phyloP scores from a whole-genome alignment of 129 eudicot genomes.

The sunflower (Helianthus annuus) region DNA sequence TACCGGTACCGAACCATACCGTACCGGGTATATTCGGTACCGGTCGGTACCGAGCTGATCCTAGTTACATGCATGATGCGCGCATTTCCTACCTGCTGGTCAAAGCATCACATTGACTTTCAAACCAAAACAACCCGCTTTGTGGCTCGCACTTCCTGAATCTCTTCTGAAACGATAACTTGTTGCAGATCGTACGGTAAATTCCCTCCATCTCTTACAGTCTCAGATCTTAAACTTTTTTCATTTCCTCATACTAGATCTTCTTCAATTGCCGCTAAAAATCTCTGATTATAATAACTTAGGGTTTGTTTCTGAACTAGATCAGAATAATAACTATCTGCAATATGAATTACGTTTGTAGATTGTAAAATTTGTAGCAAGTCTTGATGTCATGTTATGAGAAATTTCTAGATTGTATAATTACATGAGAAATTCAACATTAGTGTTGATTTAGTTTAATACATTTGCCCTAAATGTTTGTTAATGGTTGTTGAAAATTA shows the following conservation, averaged over 20 bases:
- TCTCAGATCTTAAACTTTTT: not conserved
- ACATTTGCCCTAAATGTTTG: not conserved
- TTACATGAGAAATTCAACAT: conserved; percentile 2
- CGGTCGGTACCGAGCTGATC: too few relatives aligned
- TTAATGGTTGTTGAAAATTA: not conserved
- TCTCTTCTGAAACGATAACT: not conserved
- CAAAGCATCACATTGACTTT: conserved; percentile 8
- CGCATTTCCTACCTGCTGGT: not conserved
- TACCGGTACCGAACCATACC: too few relatives aligned
- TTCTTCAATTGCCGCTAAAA: not conserved
- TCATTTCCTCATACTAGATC: not conserved
- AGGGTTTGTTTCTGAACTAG: not conserved
- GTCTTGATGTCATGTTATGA: not conserved
- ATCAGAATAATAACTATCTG: not conserved
- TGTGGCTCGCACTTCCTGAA: not conserved
- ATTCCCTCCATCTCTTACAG: not conserved
- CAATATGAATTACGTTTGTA: not conserved
- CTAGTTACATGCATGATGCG: conserved; percentile 1
- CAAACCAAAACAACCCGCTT: not conserved
- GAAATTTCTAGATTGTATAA: not conserved
- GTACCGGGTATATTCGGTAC: too few relatives aligned
- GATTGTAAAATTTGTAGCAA: not conserved
- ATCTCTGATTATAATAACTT: too few relatives aligned
- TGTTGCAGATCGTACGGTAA: not conserved
- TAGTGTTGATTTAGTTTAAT: not conserved